Base-by-base conservation (phyloP, 2,329 filamentous ascomycete genomes). In the Thelonectria blattea region DNA sequence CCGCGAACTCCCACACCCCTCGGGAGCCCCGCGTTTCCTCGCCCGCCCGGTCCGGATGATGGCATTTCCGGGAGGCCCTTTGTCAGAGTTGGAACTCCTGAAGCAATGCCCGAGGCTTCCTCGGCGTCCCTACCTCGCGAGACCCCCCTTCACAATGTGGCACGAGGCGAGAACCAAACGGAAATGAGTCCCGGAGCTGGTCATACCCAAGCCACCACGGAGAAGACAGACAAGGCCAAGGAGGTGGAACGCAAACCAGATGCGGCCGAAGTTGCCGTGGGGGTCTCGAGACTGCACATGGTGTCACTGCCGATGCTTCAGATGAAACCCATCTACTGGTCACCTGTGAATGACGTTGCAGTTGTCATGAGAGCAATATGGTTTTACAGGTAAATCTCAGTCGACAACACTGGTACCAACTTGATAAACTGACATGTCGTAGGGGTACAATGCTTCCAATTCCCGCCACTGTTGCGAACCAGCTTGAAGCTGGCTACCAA, bases 271-370 rank as follows among this genome's bases (percentile, higher is more conserved):
- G 88, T 98, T 2, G 88, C 93, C 3, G 94, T 98, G 1, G 95
- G 95, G 0, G 82, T 95, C 6, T 96, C 93, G n/a, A 86, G 93
- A 65, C 81, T 99, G 59, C 94, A 99, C 73, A 85, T 93, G 70
- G 94, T 98, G 1, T 88, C 91, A 59, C 82, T 98, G 68, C 93
- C 94, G 20, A 85, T 85, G 54, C 78, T 96, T 34, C 84, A 91
- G 71, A 96, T 99, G 93, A 92, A 93, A 74, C 95, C 95, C 0
- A 97, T 98, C 61, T 99, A 99, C 74, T 99, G 95, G 95, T 93
- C 90, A 17, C 94, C 95, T 8, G 85, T 98, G 32, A 93, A 96
- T 69, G 95, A 98, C 71, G 85, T 96, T 32, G 90, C 92, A 7
- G 82, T 88, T 37, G 93, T 98, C 2, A 83, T 90, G 58, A 85